Evolutionary conservation across 1,284 basidiomycete genomes (phyloP), one percentile per base, ranked within the genome.

Genomic region (Peniophora sp.): DNA sequence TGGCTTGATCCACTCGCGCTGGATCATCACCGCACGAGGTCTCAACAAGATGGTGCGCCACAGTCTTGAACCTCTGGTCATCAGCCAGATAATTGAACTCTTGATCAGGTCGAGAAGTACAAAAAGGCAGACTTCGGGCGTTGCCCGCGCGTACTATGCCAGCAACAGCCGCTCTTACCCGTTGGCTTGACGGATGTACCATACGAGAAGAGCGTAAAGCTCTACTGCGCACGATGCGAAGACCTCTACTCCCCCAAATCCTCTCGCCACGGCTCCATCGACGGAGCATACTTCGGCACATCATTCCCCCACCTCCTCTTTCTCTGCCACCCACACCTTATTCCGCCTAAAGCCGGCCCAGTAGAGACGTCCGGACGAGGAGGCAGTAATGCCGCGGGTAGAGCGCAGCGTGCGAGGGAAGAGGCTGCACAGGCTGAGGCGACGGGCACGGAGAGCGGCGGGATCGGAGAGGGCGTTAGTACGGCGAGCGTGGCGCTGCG

Each of bases 191-290:
- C 90, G 52, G 95, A 97, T 68, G 77, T 92, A 17, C 90, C 94
- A 0, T 97, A 95, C 67, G 90, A 95, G 66, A 97, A 97, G 72
- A 92, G 91, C 32, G 94, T 97, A 63, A 97, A 97, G 67, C 85
- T 97, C 49, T 96, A 94, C 71, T 97, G 95, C 66, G 92, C 92
- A 2, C 85, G 93, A 36, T 97, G 94, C 69, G 94, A 97, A 71
- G 95, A 97, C 67, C 85, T 97, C 56, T 97, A 97, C 69, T 92
- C 89, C 0, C 94, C 94, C 44, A 97, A 97, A 67, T 92, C 88
- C 2, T 93, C 92, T 10, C 80, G 94, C 36, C 94, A 97, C 67
- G 93, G 94, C 45, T 88, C 87, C 32, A 97, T 97, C 63, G 94
- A 97, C 66, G 94, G 94, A 25, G 94, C 95, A 2, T 97, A 95